phyloP scores from a whole-genome alignment of 805 yeast genomes.

The Candida methanosorbosa region DNA sequence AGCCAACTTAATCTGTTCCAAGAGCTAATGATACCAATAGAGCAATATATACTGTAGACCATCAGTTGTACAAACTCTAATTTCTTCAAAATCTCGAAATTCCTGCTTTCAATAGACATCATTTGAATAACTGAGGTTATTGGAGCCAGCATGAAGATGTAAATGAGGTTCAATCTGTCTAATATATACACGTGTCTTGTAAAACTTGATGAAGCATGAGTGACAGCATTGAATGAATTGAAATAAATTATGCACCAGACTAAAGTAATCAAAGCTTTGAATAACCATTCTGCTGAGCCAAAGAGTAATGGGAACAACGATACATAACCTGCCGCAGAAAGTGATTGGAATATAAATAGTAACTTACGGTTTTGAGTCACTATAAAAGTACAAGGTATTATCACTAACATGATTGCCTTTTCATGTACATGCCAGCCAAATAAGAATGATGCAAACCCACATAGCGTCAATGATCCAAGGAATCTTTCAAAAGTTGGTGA shows the following conservation, averaged over 20 bases:
- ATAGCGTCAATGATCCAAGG: slow-evolving; percentile 74
- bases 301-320: slow-evolving; percentile 82
- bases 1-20: slow-evolving; percentile 90
- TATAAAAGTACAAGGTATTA: slow-evolving; percentile 79
- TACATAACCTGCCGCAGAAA: slow-evolving; percentile 75
- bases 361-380: slow-evolving; percentile 65
- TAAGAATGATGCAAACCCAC: slow-evolving; percentile 84
- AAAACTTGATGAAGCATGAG: slow-evolving; percentile 29
- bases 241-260: slow-evolving; percentile 80
- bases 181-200: slow-evolving; percentile 49
- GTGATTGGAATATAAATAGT: slow-evolving; percentile 59
- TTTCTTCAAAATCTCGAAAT: slow-evolving; percentile 42
- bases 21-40: slow-evolving; percentile 73
- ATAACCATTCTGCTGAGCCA: slow-evolving; percentile 70
- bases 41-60: slow-evolving; percentile 79
- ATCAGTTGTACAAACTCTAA: slow-evolving; percentile 73
- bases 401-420: slow-evolving; percentile 85
- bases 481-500: slow-evolving; percentile 74
- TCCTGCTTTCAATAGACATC: slow-evolving; percentile 48
- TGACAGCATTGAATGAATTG: slow-evolving; percentile 63
- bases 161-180: slow-evolving; percentile 62
- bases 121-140: slow-evolving; percentile 39
- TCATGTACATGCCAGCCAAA: slow-evolving; percentile 99
- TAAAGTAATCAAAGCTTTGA: slow-evolving; percentile 69
- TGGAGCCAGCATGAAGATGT: slow-evolving; percentile 59